Conservation (phyloP, 208 protist genomes). For the Acanthamoeba comandoni region DNA sequence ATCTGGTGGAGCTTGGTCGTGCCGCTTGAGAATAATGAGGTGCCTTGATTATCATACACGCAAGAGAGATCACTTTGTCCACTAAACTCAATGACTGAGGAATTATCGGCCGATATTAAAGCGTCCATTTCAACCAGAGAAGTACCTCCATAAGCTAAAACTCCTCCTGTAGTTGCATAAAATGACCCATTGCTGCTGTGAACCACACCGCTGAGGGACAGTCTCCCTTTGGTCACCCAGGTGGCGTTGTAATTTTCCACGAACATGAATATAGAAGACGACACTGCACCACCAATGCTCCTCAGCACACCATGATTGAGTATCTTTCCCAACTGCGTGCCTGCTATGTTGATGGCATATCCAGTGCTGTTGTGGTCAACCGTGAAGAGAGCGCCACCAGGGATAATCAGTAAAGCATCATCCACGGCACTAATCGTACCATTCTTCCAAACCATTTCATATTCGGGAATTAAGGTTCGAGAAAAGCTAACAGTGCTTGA, state of each 20-base stretch:
- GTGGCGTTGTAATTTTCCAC: slow-evolving; percentile 58
- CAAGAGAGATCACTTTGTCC: slow-evolving; percentile 48
- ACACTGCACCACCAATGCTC: slow-evolving; percentile 38
- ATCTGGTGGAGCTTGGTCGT: slow-evolving; percentile 30
- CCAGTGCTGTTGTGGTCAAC: slow-evolving; percentile 39
- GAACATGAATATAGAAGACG: slow-evolving; percentile 1
- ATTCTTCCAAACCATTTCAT: slow-evolving; percentile 37
- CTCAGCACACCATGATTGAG: slow-evolving; percentile 21
- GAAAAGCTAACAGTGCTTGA: slow-evolving; percentile 20
- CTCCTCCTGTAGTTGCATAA: slow-evolving; percentile 29
- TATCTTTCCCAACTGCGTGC: slow-evolving; percentile 4
- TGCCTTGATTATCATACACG: slow-evolving; percentile 50
- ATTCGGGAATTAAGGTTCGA: slow-evolving; percentile 37
- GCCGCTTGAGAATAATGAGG: slow-evolving; percentile 25
- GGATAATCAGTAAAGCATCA: slow-evolving; percentile 41
- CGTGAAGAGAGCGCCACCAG: slow-evolving; percentile 18
- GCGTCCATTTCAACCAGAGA: slow-evolving; percentile 49
- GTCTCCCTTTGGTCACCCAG: slow-evolving; percentile 6
- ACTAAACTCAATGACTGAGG: slow-evolving; percentile 53
- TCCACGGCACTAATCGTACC: slow-evolving; percentile 48
- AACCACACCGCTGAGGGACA: slow-evolving; percentile 30
- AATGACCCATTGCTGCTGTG: slow-evolving; percentile 37
- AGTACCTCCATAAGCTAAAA: slow-evolving; percentile 24
- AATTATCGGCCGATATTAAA: slow-evolving; percentile 25
- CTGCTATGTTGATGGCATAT: neutral